Conservation (phyloP, 1,139 yeast genomes). For the Taiozyma sp. region DNA sequence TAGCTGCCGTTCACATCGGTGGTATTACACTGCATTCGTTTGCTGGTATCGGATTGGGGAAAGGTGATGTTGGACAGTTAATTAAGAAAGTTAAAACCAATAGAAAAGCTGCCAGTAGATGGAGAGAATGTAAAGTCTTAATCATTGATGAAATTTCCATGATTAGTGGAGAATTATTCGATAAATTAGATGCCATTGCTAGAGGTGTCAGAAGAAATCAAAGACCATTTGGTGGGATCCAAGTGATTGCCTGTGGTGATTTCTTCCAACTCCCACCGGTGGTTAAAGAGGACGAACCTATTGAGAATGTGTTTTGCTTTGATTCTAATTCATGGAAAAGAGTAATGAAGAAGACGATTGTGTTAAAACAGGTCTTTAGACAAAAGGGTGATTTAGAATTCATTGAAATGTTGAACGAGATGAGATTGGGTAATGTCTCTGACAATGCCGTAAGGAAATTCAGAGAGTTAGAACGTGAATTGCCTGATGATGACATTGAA, state of each 20-base stretch:
- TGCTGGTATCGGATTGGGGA: slow-evolving; percentile 81
- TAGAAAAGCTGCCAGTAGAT: slow-evolving; percentile 47
- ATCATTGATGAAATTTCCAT: slow-evolving; percentile 86
- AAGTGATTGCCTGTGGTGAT: slow-evolving; percentile 80
- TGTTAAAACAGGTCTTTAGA: slow-evolving; percentile 77
- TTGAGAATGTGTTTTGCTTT: slow-evolving; percentile 55
- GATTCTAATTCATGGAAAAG: slow-evolving; percentile 71
- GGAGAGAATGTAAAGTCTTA: slow-evolving; percentile 59
- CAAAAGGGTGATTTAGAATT: slow-evolving; percentile 80
- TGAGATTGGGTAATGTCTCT: slow-evolving; percentile 69
- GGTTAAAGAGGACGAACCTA: slow-evolving; percentile 28
- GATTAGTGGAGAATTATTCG: slow-evolving; percentile 74
- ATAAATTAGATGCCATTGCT: slow-evolving; percentile 65
- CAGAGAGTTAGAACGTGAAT: slow-evolving; percentile 46
- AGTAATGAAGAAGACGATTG: slow-evolving; percentile 59
- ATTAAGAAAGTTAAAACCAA: slow-evolving; percentile 52
- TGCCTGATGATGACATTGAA: slow-evolving; percentile 63
- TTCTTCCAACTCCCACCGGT: slow-evolving; percentile 92
- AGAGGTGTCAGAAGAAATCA: slow-evolving; percentile 42
- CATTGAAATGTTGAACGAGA: slow-evolving; percentile 80
- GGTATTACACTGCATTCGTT: slow-evolving; percentile 83
- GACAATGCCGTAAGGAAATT: slow-evolving; percentile 51
- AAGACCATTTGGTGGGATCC: slow-evolving; percentile 85
- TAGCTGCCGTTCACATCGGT: slow-evolving; percentile 90
- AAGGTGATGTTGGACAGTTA: slow-evolving; percentile 37